Evolutionary conservation across 257 asterid genomes (phyloP).

Genomic region (Solanum phureja): DNA sequence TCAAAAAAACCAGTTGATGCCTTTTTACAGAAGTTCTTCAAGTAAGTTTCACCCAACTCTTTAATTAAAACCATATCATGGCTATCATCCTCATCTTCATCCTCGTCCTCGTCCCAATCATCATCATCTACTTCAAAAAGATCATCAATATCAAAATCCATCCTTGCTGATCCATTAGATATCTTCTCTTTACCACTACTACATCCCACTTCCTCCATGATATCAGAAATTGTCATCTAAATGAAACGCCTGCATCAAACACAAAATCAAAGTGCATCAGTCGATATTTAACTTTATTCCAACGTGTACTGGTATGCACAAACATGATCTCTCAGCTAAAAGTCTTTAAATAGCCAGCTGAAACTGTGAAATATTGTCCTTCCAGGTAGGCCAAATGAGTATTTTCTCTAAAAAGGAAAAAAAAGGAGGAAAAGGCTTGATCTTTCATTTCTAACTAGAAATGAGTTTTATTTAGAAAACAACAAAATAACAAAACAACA

Average conservation of each 20-base stretch:
- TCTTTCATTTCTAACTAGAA: neutral
- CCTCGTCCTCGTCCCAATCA: constrained; percentile 53
- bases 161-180: constrained; percentile 5
- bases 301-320: neutral
- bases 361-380: neutral
- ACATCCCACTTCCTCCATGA: constrained; percentile 8
- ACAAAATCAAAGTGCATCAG: neutral
- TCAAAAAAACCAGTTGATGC: constrained; percentile 67
- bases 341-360: neutral
- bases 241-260: neutral
- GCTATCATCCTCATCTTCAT: constrained; percentile 18
- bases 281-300: neutral
- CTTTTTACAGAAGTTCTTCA: constrained; percentile 54
- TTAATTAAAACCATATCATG: constrained; percentile 23
- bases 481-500: neutral
- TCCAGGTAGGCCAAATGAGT: neutral
- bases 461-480: neutral
- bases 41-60: constrained; percentile 5
- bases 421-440: neutral
- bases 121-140: constrained; percentile 44
- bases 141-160: constrained; percentile 14
- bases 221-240: neutral
- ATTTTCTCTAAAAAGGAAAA: neutral
- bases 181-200: constrained; percentile 8
- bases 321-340: neutral